These are phyloP conservation scores for Catunica adiposa DNA, from an alignment of 2,329 filamentous ascomycete genomes.

Conservation along the genomic window DNA sequence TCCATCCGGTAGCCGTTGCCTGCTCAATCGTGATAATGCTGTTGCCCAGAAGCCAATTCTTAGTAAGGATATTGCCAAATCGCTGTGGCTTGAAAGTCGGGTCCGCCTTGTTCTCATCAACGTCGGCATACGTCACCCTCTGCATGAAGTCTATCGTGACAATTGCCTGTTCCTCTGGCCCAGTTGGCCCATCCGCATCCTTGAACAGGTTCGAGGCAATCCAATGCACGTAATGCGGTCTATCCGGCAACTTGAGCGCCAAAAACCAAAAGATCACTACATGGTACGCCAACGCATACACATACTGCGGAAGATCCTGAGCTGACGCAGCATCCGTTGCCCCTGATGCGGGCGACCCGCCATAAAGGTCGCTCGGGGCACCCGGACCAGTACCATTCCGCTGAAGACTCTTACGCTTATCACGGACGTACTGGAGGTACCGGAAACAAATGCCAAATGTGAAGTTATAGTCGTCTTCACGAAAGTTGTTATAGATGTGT, in stretches of 20 bases:
- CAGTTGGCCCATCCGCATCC: constrained; percentile 51
- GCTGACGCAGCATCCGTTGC: constrained; percentile 20
- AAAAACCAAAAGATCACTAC: constrained; percentile 97
- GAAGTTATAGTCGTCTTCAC: constrained; percentile 80
- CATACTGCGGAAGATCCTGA: constrained; percentile 79
- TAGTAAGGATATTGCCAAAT: constrained; percentile 50
- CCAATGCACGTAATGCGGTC: constrained; percentile 72
- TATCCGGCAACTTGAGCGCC: constrained; percentile 67
- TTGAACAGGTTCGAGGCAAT: constrained; percentile 76
- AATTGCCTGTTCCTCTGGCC: constrained; percentile 81
- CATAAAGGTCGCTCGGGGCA: constrained; percentile 1
- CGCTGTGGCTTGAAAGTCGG: constrained; percentile 45
- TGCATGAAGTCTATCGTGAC: constrained; percentile 94
- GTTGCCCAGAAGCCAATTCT: constrained; percentile 56
- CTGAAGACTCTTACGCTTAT: constrained; percentile 37
- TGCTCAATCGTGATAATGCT: constrained; percentile 62
- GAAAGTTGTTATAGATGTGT: constrained; percentile 72
- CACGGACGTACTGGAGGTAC: constrained; percentile 77
- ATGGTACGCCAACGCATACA: constrained; percentile 85
- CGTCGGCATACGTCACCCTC: constrained; percentile 67
- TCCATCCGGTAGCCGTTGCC: constrained; percentile 47
- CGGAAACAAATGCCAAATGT: constrained; percentile 92
- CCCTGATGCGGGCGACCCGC: neutral
- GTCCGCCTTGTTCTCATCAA: constrained; percentile 57
- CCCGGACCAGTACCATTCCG: constrained; percentile 21